phyloP scores from a whole-genome alignment of 345 rosid genomes.

The Iberis pinnata region DNA sequence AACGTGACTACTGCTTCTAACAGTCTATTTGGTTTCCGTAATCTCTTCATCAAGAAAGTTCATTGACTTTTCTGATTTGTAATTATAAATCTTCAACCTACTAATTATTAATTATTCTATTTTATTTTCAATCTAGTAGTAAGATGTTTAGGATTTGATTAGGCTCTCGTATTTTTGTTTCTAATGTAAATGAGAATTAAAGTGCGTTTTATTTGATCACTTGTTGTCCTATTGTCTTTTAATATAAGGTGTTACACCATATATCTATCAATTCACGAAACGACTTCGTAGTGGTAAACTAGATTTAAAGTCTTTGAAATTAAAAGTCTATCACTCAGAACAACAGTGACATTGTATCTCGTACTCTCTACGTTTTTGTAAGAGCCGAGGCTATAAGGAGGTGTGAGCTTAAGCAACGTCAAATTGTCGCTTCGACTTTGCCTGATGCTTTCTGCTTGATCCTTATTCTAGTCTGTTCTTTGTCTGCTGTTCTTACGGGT shows the following conservation, averaged over 20 bases:
- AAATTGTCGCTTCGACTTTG: background rate
- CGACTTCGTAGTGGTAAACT: too few relatives aligned
- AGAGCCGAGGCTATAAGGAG: background rate
- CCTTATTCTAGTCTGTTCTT: background rate
- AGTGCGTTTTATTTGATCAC: too few relatives aligned
- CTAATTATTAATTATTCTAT: too few relatives aligned
- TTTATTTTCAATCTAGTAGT: too few relatives aligned
- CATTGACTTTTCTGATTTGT: constrained; percentile 9
- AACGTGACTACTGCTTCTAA: background rate
- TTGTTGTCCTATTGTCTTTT: too few relatives aligned
- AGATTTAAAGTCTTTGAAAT: too few relatives aligned
- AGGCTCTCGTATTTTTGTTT: background rate
- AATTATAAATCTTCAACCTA: background rate
- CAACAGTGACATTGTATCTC: background rate
- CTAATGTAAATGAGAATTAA: too few relatives aligned
- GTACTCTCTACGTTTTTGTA: background rate
- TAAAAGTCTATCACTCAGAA: too few relatives aligned
- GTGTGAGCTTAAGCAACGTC: background rate
- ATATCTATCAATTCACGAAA: too few relatives aligned
- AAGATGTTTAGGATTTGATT: background rate
- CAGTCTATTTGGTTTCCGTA: constrained; percentile 45
- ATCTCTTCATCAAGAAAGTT: constrained; percentile 55
- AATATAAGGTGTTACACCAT: too few relatives aligned
- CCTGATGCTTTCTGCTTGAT: background rate
- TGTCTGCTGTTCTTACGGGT: background rate